Evolutionary conservation across 1,284 basidiomycete species (phyloP), one percentile per base, ranked within the genome.

Genomic region (Cryptococcus sp.): DNA sequence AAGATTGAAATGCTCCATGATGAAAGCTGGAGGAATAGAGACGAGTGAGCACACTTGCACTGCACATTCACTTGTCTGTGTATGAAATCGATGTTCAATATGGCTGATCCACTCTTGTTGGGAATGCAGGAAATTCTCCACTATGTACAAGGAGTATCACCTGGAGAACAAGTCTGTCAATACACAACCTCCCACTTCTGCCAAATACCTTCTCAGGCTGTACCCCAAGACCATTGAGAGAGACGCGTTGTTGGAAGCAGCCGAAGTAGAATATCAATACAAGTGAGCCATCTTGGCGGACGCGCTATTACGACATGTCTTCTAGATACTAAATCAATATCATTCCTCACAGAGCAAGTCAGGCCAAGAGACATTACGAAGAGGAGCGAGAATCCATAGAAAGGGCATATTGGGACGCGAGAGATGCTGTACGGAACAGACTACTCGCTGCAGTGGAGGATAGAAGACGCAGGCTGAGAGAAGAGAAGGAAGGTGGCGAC

Each of bases 401-500:
- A 65, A 79, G 77, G 53, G 78, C 79, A 64, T 81, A 78, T 65
- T 75, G 75, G 64, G 74, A 75, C 40, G 77, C 79, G 11, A 72
- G 77, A 39, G 78, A 80, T 48, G 72, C 74, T 23, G 74, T 79
- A 4, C 46, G 58, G 38, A 77, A 80, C 61, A 66, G 79, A 38
- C 58, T 83, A 40, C 58, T 81, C 11, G 79, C 77, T n/a, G 73
- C 77, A 3, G 72, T 82, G 34, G 81, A 83, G 62, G 81, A 83
- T 58, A 62, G 80, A 29, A 63, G 80, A 46, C 72, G 78, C 61
- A 79, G 80, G 54, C 65, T 82, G 39, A 71, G 78, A 41, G 81
- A 82, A 55, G 81, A 83, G 63, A 82, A 81, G 66, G 81, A 83
- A 51, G 78, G 79, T n/a, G 78, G 78, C 13, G 80, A 81, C 48